Base-by-base conservation (phyloP, 2,329 filamentous ascomycete genomes). In the Colletotrichum higginsianum region DNA sequence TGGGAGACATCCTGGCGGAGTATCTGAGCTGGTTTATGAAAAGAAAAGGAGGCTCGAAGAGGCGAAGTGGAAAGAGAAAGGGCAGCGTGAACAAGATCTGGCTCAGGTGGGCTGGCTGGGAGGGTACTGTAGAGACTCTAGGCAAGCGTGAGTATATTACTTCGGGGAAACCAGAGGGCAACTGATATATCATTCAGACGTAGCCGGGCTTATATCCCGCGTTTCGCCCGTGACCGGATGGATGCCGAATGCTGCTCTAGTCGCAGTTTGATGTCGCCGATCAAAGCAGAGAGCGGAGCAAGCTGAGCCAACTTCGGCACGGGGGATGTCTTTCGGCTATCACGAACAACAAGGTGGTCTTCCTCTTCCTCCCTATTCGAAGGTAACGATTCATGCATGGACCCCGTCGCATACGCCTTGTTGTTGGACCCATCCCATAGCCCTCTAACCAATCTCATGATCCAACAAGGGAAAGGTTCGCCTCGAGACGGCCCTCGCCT, bases 1-100 rank as follows among this genome's bases (percentile, higher is more conserved):
- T 66, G 35, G 62, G 62, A 55, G 67, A 71, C 67, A 71, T 71
- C 38, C 15, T 66, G 56, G 13, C 12, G 18, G 26, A 46, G 21
- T 26, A 21, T 30, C 9, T 12, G 55, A 44, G 15, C 16, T 30
- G 58, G 5, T n/a, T 23, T 38, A 26, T 52, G 26, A 26, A 40
- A 30, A 18, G 15, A 8, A 38, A 55, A n/a, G 16, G 16, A 16
- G 16, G 35, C 15, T 35, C 15, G 15, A 55, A 55, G 23, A 40
- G 44, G 30, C 49, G 40, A 50, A 46, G 40, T 23, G 38, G 11
- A 23, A 30, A 18, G 40, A 15, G n/a, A 42, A 55, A 30, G 16
- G 11, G 42, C 30, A 30, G 8, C 30, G 30, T 30, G 30, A 30
- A 8, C 7, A 30, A 30, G 30, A 30, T 49, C 42, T 55, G 18